Base-by-base conservation (phyloP, 306 rosid species). In the Lathyrus tuberosus region DNA sequence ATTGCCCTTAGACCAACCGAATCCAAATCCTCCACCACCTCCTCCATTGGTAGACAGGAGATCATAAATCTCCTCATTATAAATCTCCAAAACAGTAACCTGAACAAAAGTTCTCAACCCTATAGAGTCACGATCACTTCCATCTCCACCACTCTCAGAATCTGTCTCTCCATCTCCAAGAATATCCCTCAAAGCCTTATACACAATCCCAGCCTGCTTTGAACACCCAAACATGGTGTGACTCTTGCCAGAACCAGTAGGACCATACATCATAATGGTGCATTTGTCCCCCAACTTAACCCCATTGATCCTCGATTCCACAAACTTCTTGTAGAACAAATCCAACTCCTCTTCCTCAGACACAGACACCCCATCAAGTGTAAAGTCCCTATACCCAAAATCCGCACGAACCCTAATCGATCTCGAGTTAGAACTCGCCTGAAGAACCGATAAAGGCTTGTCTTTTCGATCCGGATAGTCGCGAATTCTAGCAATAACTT, bases 221-320 rank as follows among this genome's bases (percentile, higher is more conserved):
- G 85, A 63, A 71, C 95, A 84, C 35, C 99, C 99, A 20, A 95
- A 95, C 99, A 95, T 95, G 4, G 91, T 89, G 73, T 95, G 95
- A 61, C 99, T 95, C 89, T 95, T 95, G 1, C 99, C 99, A 49
- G 99, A 88, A 47, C 99, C 99, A 2, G 97, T 95, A 0, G 99
- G 99, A 1, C 99, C 97, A 40, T 95, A 95, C 99, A 89, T 95
- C 99, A 95, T 95, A 12, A 95, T 74, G 11, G 99, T 95, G 33
- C 97, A 95, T 66, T 95, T 95, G 62, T 95, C 95, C 8, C 99
- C 99, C 40, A 86, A 43, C 49, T 81, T 90, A 53, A 95, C 95
- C 0, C 91, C 87, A 48, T 77, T 75, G 26, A 95, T 86, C 84
- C 99, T 89, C 3, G 97, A 89, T 62, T 84, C 77, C 15, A 95